phyloP scores from a whole-genome alignment of 495 filamentous ascomycete genomes.

The Trichodelitschia bisporula region DNA sequence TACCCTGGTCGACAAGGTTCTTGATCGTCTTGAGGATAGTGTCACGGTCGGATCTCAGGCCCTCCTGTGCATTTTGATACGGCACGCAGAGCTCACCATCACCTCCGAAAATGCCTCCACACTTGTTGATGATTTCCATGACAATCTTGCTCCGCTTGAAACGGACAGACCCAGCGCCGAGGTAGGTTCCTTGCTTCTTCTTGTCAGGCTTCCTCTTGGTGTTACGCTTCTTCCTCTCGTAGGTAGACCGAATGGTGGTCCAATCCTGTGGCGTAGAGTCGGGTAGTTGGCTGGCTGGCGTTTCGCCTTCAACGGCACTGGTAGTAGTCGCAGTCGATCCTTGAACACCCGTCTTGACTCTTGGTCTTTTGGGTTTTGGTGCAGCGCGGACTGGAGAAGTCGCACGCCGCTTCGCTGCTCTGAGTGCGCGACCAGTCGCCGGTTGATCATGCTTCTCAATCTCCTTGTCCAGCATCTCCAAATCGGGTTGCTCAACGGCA shows the following conservation, averaged over 20 bases:
- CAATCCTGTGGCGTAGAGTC: background rate
- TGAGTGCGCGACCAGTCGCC: no score
- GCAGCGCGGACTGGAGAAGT: no score
- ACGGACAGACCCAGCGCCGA: background rate
- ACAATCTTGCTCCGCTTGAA: constrained; percentile 3
- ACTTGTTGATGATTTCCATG: constrained; percentile 5
- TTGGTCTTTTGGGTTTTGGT: background rate
- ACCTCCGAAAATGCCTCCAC: constrained; percentile 15
- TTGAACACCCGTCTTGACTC: background rate
- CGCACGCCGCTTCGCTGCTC: no score
- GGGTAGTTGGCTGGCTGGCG: background rate
- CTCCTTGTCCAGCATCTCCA: no score
- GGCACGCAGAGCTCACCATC: constrained; percentile 48
- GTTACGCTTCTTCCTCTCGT: background rate
- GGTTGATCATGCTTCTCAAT: no score
- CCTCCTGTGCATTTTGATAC: constrained; percentile 33
- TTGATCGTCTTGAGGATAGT: constrained; percentile 33
- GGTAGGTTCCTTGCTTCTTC: background rate
- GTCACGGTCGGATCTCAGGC: constrained; percentile 24
- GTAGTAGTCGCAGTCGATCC: no score
- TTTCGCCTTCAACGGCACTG: no score
- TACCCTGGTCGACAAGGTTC: constrained; percentile 29
- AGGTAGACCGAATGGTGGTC: background rate
- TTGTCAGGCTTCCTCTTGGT: background rate
- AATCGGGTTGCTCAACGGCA: no score